phyloP scores from a whole-genome alignment of 495 filamentous ascomycete genomes.

The Rusavskia elegans region DNA sequence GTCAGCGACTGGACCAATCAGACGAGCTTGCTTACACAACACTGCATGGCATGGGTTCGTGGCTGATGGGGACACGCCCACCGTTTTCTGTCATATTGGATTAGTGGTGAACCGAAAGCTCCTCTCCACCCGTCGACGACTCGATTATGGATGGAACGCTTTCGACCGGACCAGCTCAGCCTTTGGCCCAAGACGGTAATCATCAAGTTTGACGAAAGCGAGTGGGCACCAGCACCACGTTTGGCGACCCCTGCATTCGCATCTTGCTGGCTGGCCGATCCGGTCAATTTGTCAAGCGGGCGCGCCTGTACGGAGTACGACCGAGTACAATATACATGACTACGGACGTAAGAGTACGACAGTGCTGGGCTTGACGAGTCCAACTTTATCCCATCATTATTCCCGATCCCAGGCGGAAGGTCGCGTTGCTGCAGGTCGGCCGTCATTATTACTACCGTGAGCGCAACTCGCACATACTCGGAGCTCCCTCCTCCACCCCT shows the following conservation, averaged over 20 bases:
- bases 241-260: not conserved
- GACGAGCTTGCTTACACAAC: too few relatives aligned
- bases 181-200: not conserved
- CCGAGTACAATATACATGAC: not conserved
- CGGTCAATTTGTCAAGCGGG: not conserved
- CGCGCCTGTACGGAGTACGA: not conserved
- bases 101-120: not conserved
- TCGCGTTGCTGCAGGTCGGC: not conserved
- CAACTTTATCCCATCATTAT: not conserved
- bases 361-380: too few relatives aligned
- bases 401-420: not conserved
- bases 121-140: not conserved
- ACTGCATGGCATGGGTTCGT: too few relatives aligned
- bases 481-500: not conserved
- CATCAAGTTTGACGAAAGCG: too few relatives aligned
- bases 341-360: not conserved
- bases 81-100: not conserved
- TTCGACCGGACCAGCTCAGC: not conserved
- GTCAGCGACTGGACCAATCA: too few relatives aligned
- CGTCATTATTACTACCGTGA: too few relatives aligned
- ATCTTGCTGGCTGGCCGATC: not conserved
- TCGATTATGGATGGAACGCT: not conserved
- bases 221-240: not conserved
- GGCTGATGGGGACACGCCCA: not conserved
- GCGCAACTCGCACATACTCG: not conserved